Base-by-base conservation (phyloP, 2,329 filamentous ascomycete genomes). In the Massarina eburnea region DNA sequence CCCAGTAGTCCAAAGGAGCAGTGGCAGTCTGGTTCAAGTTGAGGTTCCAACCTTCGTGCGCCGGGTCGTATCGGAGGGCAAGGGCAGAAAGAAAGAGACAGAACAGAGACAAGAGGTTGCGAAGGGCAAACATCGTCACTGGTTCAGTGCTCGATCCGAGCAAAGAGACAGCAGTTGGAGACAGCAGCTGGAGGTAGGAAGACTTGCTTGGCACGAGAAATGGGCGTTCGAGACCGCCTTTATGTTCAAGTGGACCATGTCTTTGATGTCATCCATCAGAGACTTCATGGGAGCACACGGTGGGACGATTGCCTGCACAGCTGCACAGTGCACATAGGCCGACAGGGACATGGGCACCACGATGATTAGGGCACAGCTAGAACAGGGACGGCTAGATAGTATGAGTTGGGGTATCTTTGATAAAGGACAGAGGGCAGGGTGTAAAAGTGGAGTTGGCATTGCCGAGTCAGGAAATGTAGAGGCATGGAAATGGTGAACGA, bases 11-110 rank as follows among this genome's bases (percentile, higher is more conserved):
- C 29, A 79, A 67, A 2, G 82, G 80, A 40, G 76, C 64, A 8
- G 61, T 74, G n/a, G 83, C 81, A 36, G 73, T 69, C 54, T 77
- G 59, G 62, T 85, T 85, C 51, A 74, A 72, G 62, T 86, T 86
- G 50, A 85, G 70, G 57, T 85, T 86, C 67, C 76, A 85, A 32
- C 76, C 73, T 36, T 73, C 70, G 41, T 80, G 70, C 3, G 67
- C 66, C 33, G 76, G 71, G 46, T 80, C 76, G 51, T 81, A 82
- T 54, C 62, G 52, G 45, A 61, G 58, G 10, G 52, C 43, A 48
- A 54, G 20, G 21, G 44, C 39, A 41, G 46, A 52, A 14, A 54
- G 26, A n/a, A 43, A 26, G 37, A 56, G 49, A 47, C 42, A 49
- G 39, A 44, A 49, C 6, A 58, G 46, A 36, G 45, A 49, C 37